Base-by-base conservation (phyloP, 2,329 filamentous ascomycete genomes). In the Trichophyton equinum region DNA sequence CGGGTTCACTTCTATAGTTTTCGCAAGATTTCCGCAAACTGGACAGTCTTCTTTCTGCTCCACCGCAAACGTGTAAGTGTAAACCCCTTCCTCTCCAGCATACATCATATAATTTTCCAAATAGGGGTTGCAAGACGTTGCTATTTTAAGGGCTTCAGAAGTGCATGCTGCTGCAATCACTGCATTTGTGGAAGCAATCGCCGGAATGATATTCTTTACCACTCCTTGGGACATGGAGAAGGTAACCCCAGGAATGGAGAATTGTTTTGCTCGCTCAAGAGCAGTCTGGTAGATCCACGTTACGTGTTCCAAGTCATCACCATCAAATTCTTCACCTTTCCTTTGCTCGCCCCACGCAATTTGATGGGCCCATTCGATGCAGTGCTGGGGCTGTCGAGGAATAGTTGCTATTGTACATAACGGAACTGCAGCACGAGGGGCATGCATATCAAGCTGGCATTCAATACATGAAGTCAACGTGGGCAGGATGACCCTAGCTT, bases 31-130 rank as follows among this genome's bases (percentile, higher is more conserved):
- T 18, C 92, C 91, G 70, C 94, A 99, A 5, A 97, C 94, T 1
- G 94, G 91, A 66, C 94, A 99, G 74, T 97, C 94, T 15, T 87
- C 82, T 74, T 96, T 97, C 78, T 88, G 89, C 75, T 96, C 87
- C 69, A 96, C 91, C 69, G 91, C 86, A 73, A 97, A 99, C 0
- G 94, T 99, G 74, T 96, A 96, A 0, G 94, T 99, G 77, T 99
- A 99, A 66, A 99, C 87, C 66, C 88, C 83, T 69, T 95, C 92
- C 69, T 97, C 91, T 55, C 95, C 94, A 11, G 90, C 96, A 74
- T 99, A 99, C 89, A 96, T 96, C 91, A 97, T 97, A 77, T 99
- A 99, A 73, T 96, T 95, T 61, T 87, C 87, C 15, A 99, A 79
- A 65, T 85, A 86, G 0, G 92, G 90, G 36, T 92, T 94, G 42